These are phyloP conservation scores for Rhinocladiella similis DNA, from an alignment of 2,329 filamentous ascomycete genomes.

Conservation along the genomic window DNA sequence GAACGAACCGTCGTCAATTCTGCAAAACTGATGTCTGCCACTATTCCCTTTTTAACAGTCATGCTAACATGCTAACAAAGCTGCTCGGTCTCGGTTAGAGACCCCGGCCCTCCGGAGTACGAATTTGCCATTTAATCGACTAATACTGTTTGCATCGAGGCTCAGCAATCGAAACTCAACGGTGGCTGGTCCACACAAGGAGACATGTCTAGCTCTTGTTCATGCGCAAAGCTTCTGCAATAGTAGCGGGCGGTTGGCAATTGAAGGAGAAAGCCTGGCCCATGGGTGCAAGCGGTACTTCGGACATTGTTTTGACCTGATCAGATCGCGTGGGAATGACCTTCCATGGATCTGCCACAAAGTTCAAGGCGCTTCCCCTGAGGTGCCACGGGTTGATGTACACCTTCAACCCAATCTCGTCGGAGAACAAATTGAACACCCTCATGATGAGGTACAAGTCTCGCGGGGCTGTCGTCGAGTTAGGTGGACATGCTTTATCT, in stretches of 20 bases:
- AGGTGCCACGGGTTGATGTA: slow-evolving; percentile 21
- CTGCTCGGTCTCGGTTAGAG: too few species aligned
- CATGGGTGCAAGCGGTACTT: slow-evolving; percentile 37
- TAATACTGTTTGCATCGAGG: slow-evolving; percentile 44
- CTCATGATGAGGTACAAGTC: slow-evolving; percentile 13
- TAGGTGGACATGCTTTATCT: slow-evolving; percentile 3
- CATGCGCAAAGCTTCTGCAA: slow-evolving; percentile 1
- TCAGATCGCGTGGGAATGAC: slow-evolving; percentile 34
- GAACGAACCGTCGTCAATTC: too few species aligned
- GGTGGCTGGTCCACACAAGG: slow-evolving; percentile 57
- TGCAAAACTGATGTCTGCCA: slow-evolving; percentile 40
- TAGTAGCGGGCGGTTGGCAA: slow-evolving; percentile 10
- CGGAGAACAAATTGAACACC: slow-evolving; percentile 18
- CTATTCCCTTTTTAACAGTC: slow-evolving; percentile 59
- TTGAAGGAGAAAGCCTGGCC: slow-evolving; percentile 33
- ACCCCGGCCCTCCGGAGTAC: too few species aligned
- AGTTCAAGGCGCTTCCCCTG: slow-evolving; percentile 11
- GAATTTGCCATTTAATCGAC: too few species aligned
- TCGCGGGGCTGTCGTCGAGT: slow-evolving; percentile 1
- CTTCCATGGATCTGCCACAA: slow-evolving; percentile 20
- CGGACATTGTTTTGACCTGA: slow-evolving; percentile 12
- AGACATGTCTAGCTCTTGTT: slow-evolving; percentile 45
- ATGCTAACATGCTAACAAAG: too few species aligned
- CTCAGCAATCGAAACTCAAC: slow-evolving; percentile 50
- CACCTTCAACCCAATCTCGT: slow-evolving; percentile 14